A percentile compares a stretch with the other conserved stretches of the same genome.
These are phyloP conservation scores for Termitomyces sp. DNA, from an alignment of 768 basidiomycete species.

Conservation along the genomic window DNA sequence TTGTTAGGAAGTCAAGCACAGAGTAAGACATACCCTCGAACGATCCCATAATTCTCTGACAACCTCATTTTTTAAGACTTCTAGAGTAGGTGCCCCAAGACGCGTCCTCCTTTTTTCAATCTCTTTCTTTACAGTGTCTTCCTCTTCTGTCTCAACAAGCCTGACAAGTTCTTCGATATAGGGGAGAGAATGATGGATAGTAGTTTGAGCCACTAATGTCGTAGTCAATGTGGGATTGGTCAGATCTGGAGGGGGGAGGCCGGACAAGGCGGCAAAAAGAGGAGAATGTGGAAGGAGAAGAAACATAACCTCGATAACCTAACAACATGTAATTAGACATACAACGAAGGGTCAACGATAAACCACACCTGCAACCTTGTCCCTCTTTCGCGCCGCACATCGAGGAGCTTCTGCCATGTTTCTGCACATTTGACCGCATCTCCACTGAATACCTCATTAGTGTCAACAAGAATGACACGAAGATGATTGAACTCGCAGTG, in stretches of 20 bases:
- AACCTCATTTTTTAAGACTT: conserved; percentile 57
- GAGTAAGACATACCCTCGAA: conserved; percentile 46
- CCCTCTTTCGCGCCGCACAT: conserved; percentile 55
- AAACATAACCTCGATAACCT: conserved; percentile 66
- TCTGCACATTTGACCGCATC: conserved; percentile 82
- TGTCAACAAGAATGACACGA: not conserved
- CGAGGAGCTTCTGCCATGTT: conserved; percentile 70
- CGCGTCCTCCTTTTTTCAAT: conserved; percentile 75
- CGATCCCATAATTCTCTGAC: conserved; percentile 54
- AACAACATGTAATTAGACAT: not conserved
- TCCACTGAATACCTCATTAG: conserved; percentile 34
- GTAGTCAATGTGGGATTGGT: conserved; percentile 65
- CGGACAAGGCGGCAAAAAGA: conserved; percentile 53
- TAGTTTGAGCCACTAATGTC: conserved; percentile 49
- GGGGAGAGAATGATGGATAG: conserved; percentile 66
- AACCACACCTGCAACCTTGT: conserved; percentile 38
- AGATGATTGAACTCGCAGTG: conserved; percentile 39
- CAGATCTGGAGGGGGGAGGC: conserved; percentile 69
- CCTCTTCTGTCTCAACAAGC: conserved; percentile 62
- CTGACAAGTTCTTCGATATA: conserved; percentile 66
- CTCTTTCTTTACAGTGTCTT: conserved; percentile 52
- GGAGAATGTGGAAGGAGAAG: conserved; percentile 73
- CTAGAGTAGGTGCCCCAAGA: conserved; percentile 59
- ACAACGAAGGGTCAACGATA: conserved; percentile 1
- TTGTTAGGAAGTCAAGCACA: not conserved